Percentiles rank a stretch among this genome's conserved stretches.
Conservation (phyloP, 1,139 yeast genomes). For the Candida anutae region DNA sequence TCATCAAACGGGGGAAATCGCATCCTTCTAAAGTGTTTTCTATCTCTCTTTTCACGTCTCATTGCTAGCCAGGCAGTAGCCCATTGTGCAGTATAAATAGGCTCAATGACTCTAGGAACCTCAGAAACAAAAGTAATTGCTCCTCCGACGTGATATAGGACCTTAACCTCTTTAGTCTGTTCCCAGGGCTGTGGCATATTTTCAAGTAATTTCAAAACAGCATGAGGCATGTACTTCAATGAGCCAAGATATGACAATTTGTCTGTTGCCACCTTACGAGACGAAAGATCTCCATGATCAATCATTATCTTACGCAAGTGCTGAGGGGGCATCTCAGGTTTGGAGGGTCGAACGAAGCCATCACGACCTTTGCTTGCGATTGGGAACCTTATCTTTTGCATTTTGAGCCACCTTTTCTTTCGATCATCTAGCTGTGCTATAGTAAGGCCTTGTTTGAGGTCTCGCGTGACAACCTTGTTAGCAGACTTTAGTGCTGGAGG, state of each 20-base stretch:
- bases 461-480: background rate
- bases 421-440: conserved; percentile 28
- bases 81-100: conserved; percentile 93
- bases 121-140: conserved; percentile 96
- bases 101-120: conserved; percentile 84
- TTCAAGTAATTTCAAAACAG: conserved; percentile 78
- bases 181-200: conserved; percentile 99
- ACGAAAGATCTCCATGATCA: conserved; percentile 81
- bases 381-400: conserved; percentile 49
- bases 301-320: conserved; percentile 79
- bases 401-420: conserved; percentile 55
- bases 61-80: conserved; percentile 85
- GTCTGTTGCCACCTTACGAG: conserved; percentile 76
- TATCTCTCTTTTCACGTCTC: conserved; percentile 89
- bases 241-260: conserved; percentile 88
- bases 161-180: conserved; percentile 73
- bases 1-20: conserved; percentile 95
- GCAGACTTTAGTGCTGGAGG: no score
- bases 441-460: conserved; percentile 1
- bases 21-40: conserved; percentile 85
- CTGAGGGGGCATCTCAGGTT: conserved; percentile 90
- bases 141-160: conserved; percentile 83
- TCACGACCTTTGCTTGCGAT: conserved; percentile 8
- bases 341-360: conserved; percentile 48
- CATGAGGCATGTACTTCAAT: conserved; percentile 92